Base-by-base conservation (phyloP, 192 early-diverging fungal species). In the Podila clonocystis region DNA sequence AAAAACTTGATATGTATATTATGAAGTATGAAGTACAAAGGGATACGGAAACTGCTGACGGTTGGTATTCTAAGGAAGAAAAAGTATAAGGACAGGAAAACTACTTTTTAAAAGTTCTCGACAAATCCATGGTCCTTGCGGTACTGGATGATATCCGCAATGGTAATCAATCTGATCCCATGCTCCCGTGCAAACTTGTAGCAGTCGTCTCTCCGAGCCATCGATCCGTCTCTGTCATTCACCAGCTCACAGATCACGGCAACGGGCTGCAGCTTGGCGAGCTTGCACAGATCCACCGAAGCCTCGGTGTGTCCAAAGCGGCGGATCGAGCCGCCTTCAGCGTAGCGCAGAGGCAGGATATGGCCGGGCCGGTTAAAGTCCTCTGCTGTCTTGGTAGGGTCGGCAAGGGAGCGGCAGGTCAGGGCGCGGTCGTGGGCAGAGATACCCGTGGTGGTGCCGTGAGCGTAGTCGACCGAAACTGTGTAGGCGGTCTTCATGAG, bases 301-400 rank as follows among this genome's bases (percentile, higher is more conserved):
- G 97, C 96, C 78, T 99, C 98, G 20, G 98, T 99, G 62, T 99
- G 98, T 0, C 98, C 98, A 9, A 94, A 88, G 12, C 98, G 91
- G 71, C 89, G 88, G 59, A 99, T 72, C 24, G 95, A 93, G 1
- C 97, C 97, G 50, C 92, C 93, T 22, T 88, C 86, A 12, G 89
- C 89, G 33, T 93, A 91, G n/a, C 95, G 90, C 62, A 99, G 85
- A 49, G 98, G 98, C 48, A 99, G 87, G 50, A 98, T 91, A 77
- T 99, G 98, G 2, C 98, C 98, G 0, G 97, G 98, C 48, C 95
- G 89, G 58, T 86, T 86, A 67, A 99, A 95, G 50, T 95, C 94
- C 33, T 78, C 57, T 0, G 93, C 91, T 26, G 89, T 89, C 62
- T 87, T 85, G 17, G 75, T 75, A 19, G 91, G 90, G 78, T 96